Evolutionary conservation across 768 basidiomycete species (phyloP), one percentile per base, ranked within the genome.

Genomic region (Mycena galopus): DNA sequence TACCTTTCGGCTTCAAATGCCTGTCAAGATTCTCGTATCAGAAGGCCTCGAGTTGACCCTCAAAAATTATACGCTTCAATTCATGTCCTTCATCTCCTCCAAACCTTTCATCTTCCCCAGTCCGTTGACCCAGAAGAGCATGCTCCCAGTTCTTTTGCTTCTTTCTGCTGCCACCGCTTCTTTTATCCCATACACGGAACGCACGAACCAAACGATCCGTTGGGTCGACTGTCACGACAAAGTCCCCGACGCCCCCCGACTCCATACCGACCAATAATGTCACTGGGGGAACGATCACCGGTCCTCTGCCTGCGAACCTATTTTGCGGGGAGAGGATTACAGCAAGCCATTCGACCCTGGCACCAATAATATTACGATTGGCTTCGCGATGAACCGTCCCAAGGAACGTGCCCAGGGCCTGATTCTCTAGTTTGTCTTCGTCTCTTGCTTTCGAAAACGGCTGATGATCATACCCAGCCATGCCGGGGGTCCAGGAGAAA

Each of bases 321-420:
- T 33, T 56, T 25, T 74, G 73, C 33, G 73, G 73, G 9, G 59
- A 71, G 47, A 63, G 69, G 73, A 74, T 30, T 74, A 71, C 21
- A 65, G 59, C 4, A 51, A 74, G 32, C 69, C 69, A 10, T 55
- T 73, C 30, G 35, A 60, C 19, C 29, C 58, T 11, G 35, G 9
- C 11, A 53, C 2, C 19, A 71, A 71, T n/a, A 66, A 68, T 12
- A 71, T 74, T 53, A 70, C 73, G 11, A 50, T 74, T 29, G 73
- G 73, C 39, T 70, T 74, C 44, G 62, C 73, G 30, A 74, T 74
- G 73, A 59, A 66, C 59, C 69, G 73, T 9, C 73, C 73, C 4
- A 21, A 44, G 2, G 62, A 74, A 35, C 47, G 19, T 29, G 7
- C 72, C 1, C 25, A 29, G 2, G 72, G 72, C 11, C 47, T 70